Evolutionary conservation across 2,329 filamentous ascomycete species (phyloP), one percentile per base, ranked within the genome.

Genomic region (Alternaria panax): DNA sequence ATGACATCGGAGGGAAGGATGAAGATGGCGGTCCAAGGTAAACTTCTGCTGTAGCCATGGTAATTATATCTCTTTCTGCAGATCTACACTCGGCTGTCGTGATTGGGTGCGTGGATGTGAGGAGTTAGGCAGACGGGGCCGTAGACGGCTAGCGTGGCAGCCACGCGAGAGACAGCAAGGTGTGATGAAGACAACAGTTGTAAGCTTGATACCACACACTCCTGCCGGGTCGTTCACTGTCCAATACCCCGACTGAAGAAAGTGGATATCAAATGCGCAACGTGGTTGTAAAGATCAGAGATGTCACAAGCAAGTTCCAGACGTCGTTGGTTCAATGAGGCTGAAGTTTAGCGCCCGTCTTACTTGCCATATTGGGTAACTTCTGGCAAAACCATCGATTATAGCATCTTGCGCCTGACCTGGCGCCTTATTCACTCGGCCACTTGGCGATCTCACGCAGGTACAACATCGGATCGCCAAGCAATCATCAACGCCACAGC

Each of bases 1-100:
- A 27, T 30, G 25, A 8, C 8, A 5, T 27, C 2, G 34, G n/a
- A 5, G n/a, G 25, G 14, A 20, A 8, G 20, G 48, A 52, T 9
- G 51, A 32, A 9, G 48, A 42, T 16, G 22, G 28, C 7, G 34
- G 11, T 2, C 14, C 12, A 6, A 42, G 28, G 28, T 36, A 48
- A 22, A 51, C 7, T 34, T 40, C 24, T 8, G 28, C 43, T 27
- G 53, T 40, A 5, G 53, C 60, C 54, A 63, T 57, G 16, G 8
- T 48, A 12, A n/a, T n/a, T 25, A 8, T 48, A n/a, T 25, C 5
- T 12, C 28, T 34, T 24, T 36, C 14, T 5, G 0, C 3, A n/a
- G 6, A 7, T 16, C 4, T 14, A 8, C 1, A 12, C 5, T n/a
- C 11, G 45, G 5, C 6, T 2, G 20, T 36, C 20, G 45, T 8